Percentiles rank a stretch among this genome's conserved stretches.
Evolutionary conservation across 148 eudicot species (phyloP).

Genomic region (Dysphania ambrosioides): DNA sequence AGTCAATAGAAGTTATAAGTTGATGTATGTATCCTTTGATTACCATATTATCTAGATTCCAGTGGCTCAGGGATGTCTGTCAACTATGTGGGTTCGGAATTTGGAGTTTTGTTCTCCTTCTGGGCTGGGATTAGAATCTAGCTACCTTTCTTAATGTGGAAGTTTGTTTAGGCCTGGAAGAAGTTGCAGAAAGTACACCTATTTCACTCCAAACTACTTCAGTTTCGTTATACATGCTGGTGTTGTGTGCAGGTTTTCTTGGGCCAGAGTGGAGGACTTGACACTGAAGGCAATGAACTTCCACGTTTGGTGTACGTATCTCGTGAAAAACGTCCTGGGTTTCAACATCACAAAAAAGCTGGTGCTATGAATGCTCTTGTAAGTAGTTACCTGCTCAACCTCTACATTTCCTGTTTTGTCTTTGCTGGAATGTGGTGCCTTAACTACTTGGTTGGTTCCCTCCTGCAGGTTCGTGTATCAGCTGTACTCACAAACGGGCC

Average conservation of each 20-base stretch:
- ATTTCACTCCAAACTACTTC: not conserved
- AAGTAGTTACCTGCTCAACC: slow-evolving; percentile 14
- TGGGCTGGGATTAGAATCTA: not conserved
- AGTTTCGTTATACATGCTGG: slow-evolving; percentile 10
- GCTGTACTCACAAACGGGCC: slow-evolving; percentile 44
- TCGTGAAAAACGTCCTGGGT: slow-evolving; percentile 50
- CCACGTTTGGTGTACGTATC: slow-evolving; percentile 47
- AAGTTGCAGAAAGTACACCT: not conserved
- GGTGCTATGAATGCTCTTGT: slow-evolving; percentile 54
- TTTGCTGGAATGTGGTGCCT: not conserved
- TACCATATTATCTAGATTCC: not conserved
- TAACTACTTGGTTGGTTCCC: not conserved
- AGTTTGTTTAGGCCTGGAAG: not conserved
- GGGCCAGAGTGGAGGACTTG: slow-evolving; percentile 47
- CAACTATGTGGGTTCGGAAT: not conserved
- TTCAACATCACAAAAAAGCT: slow-evolving; percentile 50
- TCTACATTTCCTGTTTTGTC: not conserved
- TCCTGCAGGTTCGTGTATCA: slow-evolving; percentile 41
- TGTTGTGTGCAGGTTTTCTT: slow-evolving; percentile 36
- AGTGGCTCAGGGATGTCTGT: not conserved
- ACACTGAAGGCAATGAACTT: slow-evolving; percentile 48
- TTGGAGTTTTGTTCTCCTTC: not conserved
- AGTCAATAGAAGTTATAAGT: not conserved
- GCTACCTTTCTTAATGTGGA: not conserved
- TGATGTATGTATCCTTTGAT: not conserved